Evolutionary conservation across 106 monocot genomes (phyloP).

Genomic region (Acanthochlamys bracteata): DNA sequence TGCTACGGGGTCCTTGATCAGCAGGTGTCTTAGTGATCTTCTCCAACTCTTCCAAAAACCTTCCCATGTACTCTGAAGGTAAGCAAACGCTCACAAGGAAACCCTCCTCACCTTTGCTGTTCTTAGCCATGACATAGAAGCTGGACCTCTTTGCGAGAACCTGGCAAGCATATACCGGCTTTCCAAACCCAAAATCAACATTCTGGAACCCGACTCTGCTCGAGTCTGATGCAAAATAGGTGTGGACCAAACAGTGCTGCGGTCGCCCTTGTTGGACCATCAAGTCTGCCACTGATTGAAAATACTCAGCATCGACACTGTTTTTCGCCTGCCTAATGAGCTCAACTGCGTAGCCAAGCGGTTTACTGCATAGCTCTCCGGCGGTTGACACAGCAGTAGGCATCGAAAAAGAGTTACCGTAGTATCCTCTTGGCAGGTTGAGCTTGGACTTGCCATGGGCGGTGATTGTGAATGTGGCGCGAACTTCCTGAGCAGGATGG

Average conservation of each 20-base stretch:
- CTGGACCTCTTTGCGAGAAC: constrained; percentile 4
- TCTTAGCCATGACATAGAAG: background rate
- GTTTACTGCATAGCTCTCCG: background rate
- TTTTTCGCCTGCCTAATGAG: constrained; percentile 20
- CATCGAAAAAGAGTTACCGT: constrained; percentile 11
- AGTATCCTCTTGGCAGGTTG: constrained; percentile 7
- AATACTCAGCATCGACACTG: constrained; percentile 7
- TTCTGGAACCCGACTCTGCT: background rate
- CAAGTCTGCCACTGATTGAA: constrained; percentile 10
- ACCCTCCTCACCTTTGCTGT: constrained; percentile 1
- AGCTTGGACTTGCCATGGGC: background rate
- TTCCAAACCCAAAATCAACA: constrained; percentile 15
- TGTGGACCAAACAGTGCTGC: background rate
- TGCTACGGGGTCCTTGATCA: too few species aligned
- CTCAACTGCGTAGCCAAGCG: constrained; percentile 9
- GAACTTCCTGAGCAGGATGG: constrained; percentile 5
- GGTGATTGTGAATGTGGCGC: background rate
- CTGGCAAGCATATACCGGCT: constrained; percentile 2
- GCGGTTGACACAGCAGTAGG: constrained; percentile 14
- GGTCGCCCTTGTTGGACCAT: constrained; percentile 12
- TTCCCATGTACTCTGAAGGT: constrained; percentile 3
- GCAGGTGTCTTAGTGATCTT: too few species aligned
- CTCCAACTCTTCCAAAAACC: background rate
- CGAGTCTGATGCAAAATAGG: constrained; percentile 10
- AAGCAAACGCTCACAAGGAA: constrained; percentile 1